These are phyloP conservation scores for Colletotrichum liriopes DNA, from an alignment of 2,329 filamentous ascomycete genomes.

Conservation along the genomic window DNA sequence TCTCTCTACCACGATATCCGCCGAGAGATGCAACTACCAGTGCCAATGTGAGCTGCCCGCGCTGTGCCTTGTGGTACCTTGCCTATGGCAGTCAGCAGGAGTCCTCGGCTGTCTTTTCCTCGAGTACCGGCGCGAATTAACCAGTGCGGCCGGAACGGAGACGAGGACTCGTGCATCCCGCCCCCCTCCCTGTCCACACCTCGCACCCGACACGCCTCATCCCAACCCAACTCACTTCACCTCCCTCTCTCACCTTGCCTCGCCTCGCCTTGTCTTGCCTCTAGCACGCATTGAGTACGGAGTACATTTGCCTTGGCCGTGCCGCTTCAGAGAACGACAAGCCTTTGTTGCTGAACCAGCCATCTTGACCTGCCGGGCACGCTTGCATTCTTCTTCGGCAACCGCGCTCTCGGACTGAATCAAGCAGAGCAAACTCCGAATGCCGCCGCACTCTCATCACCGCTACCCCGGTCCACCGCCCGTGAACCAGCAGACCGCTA, in stretches of 20 bases:
- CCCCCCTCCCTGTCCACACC: background rate
- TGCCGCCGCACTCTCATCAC: background rate
- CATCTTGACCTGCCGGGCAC: slow-evolving; percentile 6
- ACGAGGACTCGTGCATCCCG: slow-evolving; percentile 14
- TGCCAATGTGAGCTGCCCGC: background rate
- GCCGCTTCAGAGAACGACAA: slow-evolving; percentile 15
- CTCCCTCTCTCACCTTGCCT: background rate
- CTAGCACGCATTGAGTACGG: background rate
- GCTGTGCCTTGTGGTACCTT: slow-evolving; percentile 5
- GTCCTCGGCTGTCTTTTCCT: slow-evolving; percentile 3
- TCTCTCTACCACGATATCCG: background rate
- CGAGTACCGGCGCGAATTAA: slow-evolving; percentile 25
- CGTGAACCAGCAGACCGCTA: slow-evolving; percentile 25
- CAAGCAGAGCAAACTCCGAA: background rate
- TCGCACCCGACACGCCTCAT: background rate
- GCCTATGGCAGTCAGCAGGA: background rate
- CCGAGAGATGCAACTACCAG: background rate
- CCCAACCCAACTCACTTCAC: background rate
- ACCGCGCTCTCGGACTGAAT: slow-evolving; percentile 4
- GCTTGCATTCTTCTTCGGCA: slow-evolving; percentile 5
- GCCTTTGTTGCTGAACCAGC: slow-evolving; percentile 6
- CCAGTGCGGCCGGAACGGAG: slow-evolving; percentile 15
- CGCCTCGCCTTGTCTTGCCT: background rate
- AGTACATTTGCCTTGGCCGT: background rate
- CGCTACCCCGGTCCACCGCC: background rate